A percentile compares a stretch with the other conserved stretches of the same genome.
These are phyloP conservation scores for Talaromyces sp. DNA, from an alignment of 2,329 filamentous ascomycete species.

Conservation along the genomic window DNA sequence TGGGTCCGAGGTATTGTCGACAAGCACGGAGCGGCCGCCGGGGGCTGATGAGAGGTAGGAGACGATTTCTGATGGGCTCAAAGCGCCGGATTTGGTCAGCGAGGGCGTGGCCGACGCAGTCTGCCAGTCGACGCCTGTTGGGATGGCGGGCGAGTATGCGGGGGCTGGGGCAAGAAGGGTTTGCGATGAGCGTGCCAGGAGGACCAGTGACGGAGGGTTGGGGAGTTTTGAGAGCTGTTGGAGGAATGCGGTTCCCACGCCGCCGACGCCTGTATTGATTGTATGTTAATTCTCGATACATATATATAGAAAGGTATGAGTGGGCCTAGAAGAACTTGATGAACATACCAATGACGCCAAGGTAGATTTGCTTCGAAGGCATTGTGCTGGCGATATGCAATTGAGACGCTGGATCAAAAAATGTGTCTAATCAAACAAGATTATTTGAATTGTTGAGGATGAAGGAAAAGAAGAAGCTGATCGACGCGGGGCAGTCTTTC, in stretches of 20 bases:
- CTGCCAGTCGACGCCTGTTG: constrained; percentile 49
- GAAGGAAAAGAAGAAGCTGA: not conserved
- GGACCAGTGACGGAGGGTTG: constrained; percentile 68
- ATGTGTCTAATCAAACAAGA: not conserved
- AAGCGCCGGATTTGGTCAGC: constrained; percentile 43
- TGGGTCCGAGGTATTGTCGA: constrained; percentile 94
- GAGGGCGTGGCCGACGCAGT: constrained; percentile 55
- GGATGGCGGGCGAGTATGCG: constrained; percentile 58
- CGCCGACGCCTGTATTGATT: constrained; percentile 65
- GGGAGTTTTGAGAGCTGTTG: constrained; percentile 68
- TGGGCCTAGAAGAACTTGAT: constrained; percentile 9
- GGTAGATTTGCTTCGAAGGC: constrained; percentile 32
- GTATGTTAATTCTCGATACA: not conserved
- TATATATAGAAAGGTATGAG: not conserved
- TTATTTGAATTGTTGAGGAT: not conserved
- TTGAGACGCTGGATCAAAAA: not conserved
- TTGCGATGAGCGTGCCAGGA: constrained; percentile 80
- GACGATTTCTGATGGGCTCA: constrained; percentile 63
- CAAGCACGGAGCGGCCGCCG: constrained; percentile 65
- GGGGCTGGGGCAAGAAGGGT: constrained; percentile 68
- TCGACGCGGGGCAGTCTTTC: not conserved
- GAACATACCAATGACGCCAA: constrained; percentile 36
- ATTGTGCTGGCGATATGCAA: constrained; percentile 14
- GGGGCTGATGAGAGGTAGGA: constrained; percentile 74
- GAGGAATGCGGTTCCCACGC: constrained; percentile 88